A percentile compares a stretch with the other conserved stretches of the same genome.
These are phyloP conservation scores for Aspergillus pseudoviridinutans DNA, from an alignment of 2,329 filamentous ascomycete genomes.

Conservation along the genomic window DNA sequence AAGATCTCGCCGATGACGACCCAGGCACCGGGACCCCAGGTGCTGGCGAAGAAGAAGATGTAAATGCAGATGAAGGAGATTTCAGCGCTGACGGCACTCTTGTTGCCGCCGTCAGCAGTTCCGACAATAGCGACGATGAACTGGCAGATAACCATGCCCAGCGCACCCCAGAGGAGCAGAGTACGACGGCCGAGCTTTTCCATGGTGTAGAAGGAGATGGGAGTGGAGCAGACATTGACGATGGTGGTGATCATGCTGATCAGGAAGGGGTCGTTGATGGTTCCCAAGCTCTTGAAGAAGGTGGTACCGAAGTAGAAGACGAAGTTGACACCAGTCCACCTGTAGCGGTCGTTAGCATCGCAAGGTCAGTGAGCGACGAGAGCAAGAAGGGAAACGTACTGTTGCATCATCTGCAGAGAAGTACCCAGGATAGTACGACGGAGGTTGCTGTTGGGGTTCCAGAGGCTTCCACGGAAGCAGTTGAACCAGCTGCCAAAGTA, in stretches of 20 bases:
- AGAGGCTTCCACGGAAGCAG: constrained; percentile 57
- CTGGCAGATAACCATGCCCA: constrained; percentile 81
- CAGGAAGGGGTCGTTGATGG: constrained; percentile 73
- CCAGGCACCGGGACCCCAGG: constrained; percentile 75
- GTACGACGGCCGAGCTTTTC: constrained; percentile 77
- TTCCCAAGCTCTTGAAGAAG: constrained; percentile 75
- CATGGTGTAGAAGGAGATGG: constrained; percentile 80
- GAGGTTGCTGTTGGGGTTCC: constrained; percentile 52
- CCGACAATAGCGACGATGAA: constrained; percentile 80
- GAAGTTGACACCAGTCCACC: constrained; percentile 81
- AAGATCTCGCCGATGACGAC: constrained; percentile 83
- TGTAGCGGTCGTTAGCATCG: not conserved
- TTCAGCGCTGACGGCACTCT: constrained; percentile 55
- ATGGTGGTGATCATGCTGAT: constrained; percentile 82
- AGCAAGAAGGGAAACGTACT: constrained; percentile 37
- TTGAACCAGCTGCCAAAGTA: constrained; percentile 67
- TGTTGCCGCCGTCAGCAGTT: constrained; percentile 53
- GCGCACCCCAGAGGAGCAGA: constrained; percentile 72
- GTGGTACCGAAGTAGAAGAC: constrained; percentile 84
- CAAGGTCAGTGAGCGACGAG: not conserved
- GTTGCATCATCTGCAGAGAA: constrained; percentile 76
- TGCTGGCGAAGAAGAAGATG: constrained; percentile 88
- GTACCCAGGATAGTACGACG: constrained; percentile 69
- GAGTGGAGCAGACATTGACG: constrained; percentile 82
- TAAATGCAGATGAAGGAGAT: constrained; percentile 88